These are phyloP conservation scores for Mycocalia duriaeana DNA, from an alignment of 1,284 basidiomycete genomes.

Conservation along the genomic window DNA sequence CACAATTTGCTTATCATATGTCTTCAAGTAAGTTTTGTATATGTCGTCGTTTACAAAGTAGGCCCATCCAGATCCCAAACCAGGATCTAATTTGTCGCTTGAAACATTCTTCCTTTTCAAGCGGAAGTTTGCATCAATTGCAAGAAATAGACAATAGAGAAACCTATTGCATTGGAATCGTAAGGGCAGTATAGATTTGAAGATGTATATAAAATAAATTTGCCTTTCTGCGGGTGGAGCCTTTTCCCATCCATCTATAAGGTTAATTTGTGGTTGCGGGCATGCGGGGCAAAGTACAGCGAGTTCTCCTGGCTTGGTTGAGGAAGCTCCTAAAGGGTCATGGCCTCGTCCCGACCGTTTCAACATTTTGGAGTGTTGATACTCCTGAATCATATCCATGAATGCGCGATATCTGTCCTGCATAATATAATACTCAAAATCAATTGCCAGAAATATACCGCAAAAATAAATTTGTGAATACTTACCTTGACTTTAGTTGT, in stretches of 20 bases:
- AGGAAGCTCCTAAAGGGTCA: constrained; percentile 13
- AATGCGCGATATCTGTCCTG: constrained; percentile 17
- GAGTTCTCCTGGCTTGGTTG: constrained; percentile 21
- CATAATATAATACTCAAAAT: background rate
- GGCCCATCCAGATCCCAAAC: constrained; percentile 15
- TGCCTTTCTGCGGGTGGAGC: background rate
- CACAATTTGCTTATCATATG: too few relatives aligned
- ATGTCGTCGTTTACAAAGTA: constrained; percentile 15
- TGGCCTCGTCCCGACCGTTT: constrained; percentile 17
- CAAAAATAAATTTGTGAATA: background rate
- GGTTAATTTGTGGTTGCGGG: constrained; percentile 27
- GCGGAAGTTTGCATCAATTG: constrained; percentile 17
- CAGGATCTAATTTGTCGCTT: constrained; percentile 12
- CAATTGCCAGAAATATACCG: background rate
- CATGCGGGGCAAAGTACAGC: constrained; percentile 31
- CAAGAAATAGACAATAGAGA: constrained; percentile 14
- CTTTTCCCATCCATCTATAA: constrained; percentile 24
- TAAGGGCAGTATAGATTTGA: background rate
- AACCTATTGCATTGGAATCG: constrained; percentile 12
- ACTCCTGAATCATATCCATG: constrained; percentile 13
- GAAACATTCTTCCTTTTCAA: constrained; percentile 16
- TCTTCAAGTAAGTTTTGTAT: constrained; percentile 11
- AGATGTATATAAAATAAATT: background rate
- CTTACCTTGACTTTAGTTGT: constrained; percentile 2
- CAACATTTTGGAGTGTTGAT: constrained; percentile 17